A percentile compares a stretch with the other conserved stretches of the same genome.
Conservation (phyloP, 73 alveolate genomes). For the Paraurostyla sp. region DNA sequence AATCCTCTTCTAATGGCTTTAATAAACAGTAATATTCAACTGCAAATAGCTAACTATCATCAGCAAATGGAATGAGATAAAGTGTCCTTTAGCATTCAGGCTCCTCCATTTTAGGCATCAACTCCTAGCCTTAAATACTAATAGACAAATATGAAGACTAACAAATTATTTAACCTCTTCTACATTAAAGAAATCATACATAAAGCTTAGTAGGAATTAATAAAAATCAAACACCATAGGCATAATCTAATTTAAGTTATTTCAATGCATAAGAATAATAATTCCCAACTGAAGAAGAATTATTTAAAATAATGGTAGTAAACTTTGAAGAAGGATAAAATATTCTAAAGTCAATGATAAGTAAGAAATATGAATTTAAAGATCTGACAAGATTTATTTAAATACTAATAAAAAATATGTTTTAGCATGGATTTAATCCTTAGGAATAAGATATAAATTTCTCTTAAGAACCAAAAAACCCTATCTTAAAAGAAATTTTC, state of each 20-base stretch:
- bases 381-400: constrained; percentile 6
- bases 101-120: not conserved
- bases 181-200: not conserved
- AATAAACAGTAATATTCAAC: not conserved
- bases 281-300: constrained; percentile 18
- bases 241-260: not conserved
- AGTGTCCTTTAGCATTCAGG: constrained; percentile 1
- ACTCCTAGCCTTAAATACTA: not conserved
- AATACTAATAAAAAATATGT: constrained; percentile 15
- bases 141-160: not conserved
- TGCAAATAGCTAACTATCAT: not conserved
- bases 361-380: not conserved
- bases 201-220: not conserved
- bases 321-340: constrained; percentile 28
- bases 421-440: not conserved
- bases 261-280: not conserved
- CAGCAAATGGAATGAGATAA: not conserved
- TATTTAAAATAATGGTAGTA: constrained; percentile 11
- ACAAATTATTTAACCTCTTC: not conserved
- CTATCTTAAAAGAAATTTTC: not conserved
- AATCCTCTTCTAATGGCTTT: constrained; percentile 6
- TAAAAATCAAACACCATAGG: not conserved
- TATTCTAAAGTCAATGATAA: not conserved
- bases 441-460: too few species aligned
- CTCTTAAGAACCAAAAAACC: too few species aligned